A percentile compares a stretch with the other conserved stretches of the same genome.
Evolutionary conservation across 2,329 filamentous ascomycete species (phyloP).

Genomic region (Pseudohalonectria lignicola): DNA sequence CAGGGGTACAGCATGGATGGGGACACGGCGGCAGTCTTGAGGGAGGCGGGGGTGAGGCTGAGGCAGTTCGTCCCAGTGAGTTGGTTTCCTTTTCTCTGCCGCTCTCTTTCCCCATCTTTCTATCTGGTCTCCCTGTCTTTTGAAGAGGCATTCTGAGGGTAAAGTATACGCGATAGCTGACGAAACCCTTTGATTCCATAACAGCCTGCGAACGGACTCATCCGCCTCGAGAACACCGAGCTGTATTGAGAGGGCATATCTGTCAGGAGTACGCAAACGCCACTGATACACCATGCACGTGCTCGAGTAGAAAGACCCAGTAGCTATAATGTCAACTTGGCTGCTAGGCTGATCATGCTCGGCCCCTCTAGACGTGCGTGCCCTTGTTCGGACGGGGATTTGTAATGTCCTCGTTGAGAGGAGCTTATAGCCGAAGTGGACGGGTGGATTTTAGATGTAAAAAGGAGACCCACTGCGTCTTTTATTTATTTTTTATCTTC

Average conservation of each 20-base stretch:
- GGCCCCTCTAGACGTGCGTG: no score
- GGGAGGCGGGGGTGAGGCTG: constrained; percentile 71
- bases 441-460: no score
- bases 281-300: not conserved
- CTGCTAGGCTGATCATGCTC: no score
- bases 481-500: not conserved
- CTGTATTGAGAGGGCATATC: constrained; percentile 14
- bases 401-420: no score
- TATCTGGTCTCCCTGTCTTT: no score
- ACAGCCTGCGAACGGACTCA: constrained; percentile 52
- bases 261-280: not conserved
- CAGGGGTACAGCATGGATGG: constrained; percentile 92
- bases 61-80: constrained; percentile 80
- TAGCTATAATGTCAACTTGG: no score
- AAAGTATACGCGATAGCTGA: no score
- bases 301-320: no score
- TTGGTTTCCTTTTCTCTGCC: constrained; percentile 12
- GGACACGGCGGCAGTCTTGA: constrained; percentile 71
- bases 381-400: no score
- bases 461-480: constrained; percentile 6
- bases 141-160: no score
- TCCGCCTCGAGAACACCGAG: constrained; percentile 47
- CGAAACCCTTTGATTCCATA: no score
- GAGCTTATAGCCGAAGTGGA: no score
- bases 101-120: constrained; percentile 5